These are phyloP conservation scores for Schwanniomyces vanrijiae DNA, from an alignment of 805 yeast species.

Conservation along the genomic window DNA sequence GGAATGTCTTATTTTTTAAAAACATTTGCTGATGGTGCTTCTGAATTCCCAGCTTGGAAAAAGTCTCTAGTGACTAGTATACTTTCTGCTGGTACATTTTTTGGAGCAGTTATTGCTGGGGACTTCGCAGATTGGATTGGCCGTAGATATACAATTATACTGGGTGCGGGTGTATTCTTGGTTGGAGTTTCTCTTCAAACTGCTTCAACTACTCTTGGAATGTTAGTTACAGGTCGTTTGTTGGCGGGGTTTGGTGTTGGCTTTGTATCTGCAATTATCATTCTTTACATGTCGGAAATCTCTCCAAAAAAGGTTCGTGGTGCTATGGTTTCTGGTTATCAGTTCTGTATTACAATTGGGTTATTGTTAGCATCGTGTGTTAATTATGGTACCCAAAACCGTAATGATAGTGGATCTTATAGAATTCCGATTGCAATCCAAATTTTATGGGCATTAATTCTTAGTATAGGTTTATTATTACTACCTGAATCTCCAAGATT, in stretches of 20 bases:
- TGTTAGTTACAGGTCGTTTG: slow-evolving; percentile 39
- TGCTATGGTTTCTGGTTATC: slow-evolving; percentile 41
- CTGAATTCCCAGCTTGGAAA: slow-evolving; percentile 5
- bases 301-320: slow-evolving; percentile 46
- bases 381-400: slow-evolving; percentile 34
- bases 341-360: slow-evolving; percentile 41
- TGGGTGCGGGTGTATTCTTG: slow-evolving; percentile 35
- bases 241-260: slow-evolving; percentile 45
- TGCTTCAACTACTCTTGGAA: slow-evolving; percentile 31
- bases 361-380: slow-evolving; percentile 37
- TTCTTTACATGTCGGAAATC: slow-evolving; percentile 41
- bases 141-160: slow-evolving; percentile 39
- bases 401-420: slow-evolving; percentile 37
- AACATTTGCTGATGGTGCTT: slow-evolving; percentile 1
- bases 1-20: slow-evolving; percentile 31
- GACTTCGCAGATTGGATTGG: slow-evolving; percentile 38
- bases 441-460: slow-evolving; percentile 34
- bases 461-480: slow-evolving; percentile 30
- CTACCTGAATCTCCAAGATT: slow-evolving; percentile 49
- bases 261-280: slow-evolving; percentile 37
- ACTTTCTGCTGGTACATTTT: slow-evolving; percentile 43
- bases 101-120: slow-evolving; percentile 40
- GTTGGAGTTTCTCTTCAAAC: slow-evolving; percentile 40
- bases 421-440: slow-evolving; percentile 44
- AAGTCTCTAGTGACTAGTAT: slow-evolving; percentile 19